Conservation (phyloP, 371 early-diverging fungal species). For the Mortierella sp. region DNA sequence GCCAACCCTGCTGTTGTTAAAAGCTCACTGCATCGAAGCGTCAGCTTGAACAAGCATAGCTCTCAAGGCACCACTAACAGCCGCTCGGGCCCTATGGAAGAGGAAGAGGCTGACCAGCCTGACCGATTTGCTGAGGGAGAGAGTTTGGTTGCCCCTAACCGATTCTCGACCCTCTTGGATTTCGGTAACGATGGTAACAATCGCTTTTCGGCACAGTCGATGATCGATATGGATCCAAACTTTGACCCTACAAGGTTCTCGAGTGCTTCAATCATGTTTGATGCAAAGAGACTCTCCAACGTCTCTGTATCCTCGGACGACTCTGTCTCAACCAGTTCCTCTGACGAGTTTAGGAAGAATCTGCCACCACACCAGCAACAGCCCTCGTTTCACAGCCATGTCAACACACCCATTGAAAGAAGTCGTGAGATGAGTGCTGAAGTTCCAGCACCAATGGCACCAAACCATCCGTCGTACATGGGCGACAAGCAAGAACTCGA, state of each 20-base stretch:
- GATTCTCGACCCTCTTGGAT: constrained; percentile 45
- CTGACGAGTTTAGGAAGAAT: constrained; percentile 37
- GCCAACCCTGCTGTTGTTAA: constrained; percentile 23
- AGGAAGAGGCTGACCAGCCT: neutral
- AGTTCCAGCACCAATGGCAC: neutral
- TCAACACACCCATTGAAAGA: constrained; percentile 18
- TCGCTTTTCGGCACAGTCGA: constrained; percentile 27
- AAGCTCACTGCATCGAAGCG: constrained; percentile 44
- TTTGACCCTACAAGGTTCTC: constrained; percentile 47
- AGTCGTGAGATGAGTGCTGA: constrained; percentile 8
- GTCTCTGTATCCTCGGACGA: constrained; percentile 34
- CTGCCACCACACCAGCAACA: constrained; percentile 49
- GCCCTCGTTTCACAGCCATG: constrained; percentile 49
- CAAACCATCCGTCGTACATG: constrained; percentile 17
- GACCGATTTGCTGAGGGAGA: constrained; percentile 40
- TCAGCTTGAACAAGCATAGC: constrained; percentile 43
- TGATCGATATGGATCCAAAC: constrained; percentile 18
- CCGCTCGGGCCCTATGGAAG: constrained; percentile 24
- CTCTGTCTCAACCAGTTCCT: constrained; percentile 19
- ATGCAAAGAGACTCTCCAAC: constrained; percentile 44
- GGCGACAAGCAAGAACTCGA: constrained; percentile 52
- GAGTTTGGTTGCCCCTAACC: constrained; percentile 39
- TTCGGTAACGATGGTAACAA: constrained; percentile 28
- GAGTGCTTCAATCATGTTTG: constrained; percentile 45
- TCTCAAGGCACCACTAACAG: constrained; percentile 15